Percentiles rank a stretch among this genome's conserved stretches.
phyloP scores from a whole-genome alignment of 305 asterid species.

The Fraxinus ornus region DNA sequence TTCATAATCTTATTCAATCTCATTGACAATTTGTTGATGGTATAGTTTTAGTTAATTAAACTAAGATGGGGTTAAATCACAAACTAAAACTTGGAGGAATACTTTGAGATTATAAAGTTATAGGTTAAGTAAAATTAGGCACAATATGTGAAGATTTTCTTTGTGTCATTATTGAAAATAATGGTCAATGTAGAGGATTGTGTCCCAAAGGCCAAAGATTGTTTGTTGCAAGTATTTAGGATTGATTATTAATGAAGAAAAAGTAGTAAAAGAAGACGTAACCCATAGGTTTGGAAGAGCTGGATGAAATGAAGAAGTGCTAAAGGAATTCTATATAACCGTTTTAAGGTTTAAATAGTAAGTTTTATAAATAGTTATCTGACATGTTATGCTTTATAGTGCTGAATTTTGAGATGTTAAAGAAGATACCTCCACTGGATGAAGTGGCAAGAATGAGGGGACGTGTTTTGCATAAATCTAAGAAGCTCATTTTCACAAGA shows the following conservation, averaged over 20 bases:
- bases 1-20: too few relatives aligned
- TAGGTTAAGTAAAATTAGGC: not conserved
- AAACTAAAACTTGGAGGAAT: not conserved
- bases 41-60: not conserved
- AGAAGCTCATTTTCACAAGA: not conserved
- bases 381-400: not conserved
- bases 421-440: not conserved
- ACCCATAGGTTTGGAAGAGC: not conserved
- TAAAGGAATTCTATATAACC: not conserved
- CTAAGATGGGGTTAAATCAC: not conserved
- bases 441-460: not conserved
- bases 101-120: not conserved
- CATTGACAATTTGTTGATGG: not conserved
- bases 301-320: not conserved
- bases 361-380: not conserved
- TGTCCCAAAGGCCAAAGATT: not conserved
- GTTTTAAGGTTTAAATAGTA: not conserved
- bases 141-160: not conserved
- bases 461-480: not conserved
- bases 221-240: not conserved
- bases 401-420: not conserved
- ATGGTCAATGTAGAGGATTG: not conserved
- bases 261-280: not conserved
- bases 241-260: not conserved
- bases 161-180: not conserved